Conservation (phyloP, 148 eudicot genomes). For the Gaultheria prostrata region DNA sequence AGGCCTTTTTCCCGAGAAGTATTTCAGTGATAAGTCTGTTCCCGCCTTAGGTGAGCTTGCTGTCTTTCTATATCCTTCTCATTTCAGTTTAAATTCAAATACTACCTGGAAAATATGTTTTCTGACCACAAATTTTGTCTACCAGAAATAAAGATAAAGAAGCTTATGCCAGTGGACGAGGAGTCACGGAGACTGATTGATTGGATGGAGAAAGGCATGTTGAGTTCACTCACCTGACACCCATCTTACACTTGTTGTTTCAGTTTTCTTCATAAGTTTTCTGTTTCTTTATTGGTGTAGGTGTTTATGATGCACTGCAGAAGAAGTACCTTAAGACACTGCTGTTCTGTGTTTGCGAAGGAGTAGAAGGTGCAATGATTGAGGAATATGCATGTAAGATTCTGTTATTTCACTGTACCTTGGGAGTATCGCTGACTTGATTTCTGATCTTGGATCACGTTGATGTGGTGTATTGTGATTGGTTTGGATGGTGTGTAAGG, state of each 20-base stretch:
- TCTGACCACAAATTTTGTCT: neutral
- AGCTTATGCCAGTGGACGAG: slow-evolving; percentile 86
- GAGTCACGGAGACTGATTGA: slow-evolving; percentile 92
- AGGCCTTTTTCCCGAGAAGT: slow-evolving; percentile 95
- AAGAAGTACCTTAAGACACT: slow-evolving; percentile 82
- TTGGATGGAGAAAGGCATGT: slow-evolving; percentile 97
- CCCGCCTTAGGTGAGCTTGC: slow-evolving; percentile 79
- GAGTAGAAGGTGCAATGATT: slow-evolving; percentile 73
- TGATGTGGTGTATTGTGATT: too few relatives aligned
- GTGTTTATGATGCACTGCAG: slow-evolving; percentile 96
- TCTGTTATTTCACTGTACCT: neutral
- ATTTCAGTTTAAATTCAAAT: neutral
- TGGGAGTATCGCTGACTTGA: neutral
- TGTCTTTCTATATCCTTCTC: neutral
- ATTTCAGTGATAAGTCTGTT: slow-evolving; percentile 81
- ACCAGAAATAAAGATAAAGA: slow-evolving; percentile 95
- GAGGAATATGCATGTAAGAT: slow-evolving; percentile 89
- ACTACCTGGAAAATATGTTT: neutral
- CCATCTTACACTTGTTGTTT: neutral
- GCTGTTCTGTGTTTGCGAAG: slow-evolving; percentile 77
- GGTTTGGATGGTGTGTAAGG: neutral
- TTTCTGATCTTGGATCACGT: neutral
- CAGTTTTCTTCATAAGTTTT: neutral
- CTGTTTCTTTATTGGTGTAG: slow-evolving; percentile 33
- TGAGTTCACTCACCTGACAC: neutral